A percentile compares a stretch with the other conserved stretches of the same genome.
phyloP scores from a whole-genome alignment of 352 stramenopile genomes.

The Phytophthora aleatoria region DNA sequence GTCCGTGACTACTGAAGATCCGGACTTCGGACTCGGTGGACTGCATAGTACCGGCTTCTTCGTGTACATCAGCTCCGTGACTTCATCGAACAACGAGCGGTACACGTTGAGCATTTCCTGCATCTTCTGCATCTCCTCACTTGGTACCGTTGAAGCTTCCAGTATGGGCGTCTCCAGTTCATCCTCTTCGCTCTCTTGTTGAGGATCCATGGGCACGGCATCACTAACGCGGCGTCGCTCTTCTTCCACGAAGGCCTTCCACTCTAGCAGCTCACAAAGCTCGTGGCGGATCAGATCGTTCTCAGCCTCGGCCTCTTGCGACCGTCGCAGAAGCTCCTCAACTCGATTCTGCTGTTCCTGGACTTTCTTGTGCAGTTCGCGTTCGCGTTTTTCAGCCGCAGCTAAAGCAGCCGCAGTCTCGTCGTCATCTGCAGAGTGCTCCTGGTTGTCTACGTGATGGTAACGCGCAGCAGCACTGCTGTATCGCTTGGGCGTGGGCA shows the following conservation, averaged over 20 bases:
- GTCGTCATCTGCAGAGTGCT: conserved; percentile 38
- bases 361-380: conserved; percentile 50
- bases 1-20: conserved; percentile 71
- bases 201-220: conserved; percentile 18
- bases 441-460: conserved; percentile 49
- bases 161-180: conserved; percentile 19
- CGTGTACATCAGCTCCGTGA: conserved; percentile 57
- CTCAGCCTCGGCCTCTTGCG: conserved; percentile 62
- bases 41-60: conserved; percentile 55
- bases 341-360: conserved; percentile 42
- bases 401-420: conserved; percentile 24
- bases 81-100: conserved; percentile 64
- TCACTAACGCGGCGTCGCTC: conserved; percentile 46
- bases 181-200: conserved; percentile 31
- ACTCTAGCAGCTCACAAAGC: conserved; percentile 73
- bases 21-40: conserved; percentile 54
- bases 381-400: conserved; percentile 38
- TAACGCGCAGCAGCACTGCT: conserved; percentile 31
- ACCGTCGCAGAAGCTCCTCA: conserved; percentile 32
- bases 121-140: conserved; percentile 53
- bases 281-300: conserved; percentile 75
- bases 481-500: conserved; percentile 53
- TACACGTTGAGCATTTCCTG: conserved; percentile 73
- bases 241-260: conserved; percentile 68
- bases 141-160: conserved; percentile 32